A percentile compares a stretch with the other conserved stretches of the same genome.
phyloP scores from a whole-genome alignment of 371 early-diverging fungal genomes.

The Circinella minor region DNA sequence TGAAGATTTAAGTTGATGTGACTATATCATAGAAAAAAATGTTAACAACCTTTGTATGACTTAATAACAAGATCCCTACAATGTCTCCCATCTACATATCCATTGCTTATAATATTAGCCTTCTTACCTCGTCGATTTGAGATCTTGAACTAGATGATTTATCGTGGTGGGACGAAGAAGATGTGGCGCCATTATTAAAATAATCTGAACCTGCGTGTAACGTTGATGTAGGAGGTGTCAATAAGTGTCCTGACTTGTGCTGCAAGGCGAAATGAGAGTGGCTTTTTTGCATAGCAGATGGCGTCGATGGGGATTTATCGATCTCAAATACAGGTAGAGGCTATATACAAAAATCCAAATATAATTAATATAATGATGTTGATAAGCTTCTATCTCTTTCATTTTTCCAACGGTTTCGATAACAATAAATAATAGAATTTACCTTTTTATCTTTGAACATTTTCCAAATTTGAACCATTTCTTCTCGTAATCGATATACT shows the following conservation, averaged over 20 bases:
- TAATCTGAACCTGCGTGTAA: slow-evolving; percentile 6
- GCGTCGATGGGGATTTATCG: slow-evolving; percentile 26
- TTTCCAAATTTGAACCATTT: slow-evolving; percentile 58
- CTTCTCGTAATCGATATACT: slow-evolving; percentile 55
- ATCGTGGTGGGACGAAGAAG: slow-evolving; percentile 11
- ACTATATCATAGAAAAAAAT: not conserved
- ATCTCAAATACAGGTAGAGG: slow-evolving; percentile 22
- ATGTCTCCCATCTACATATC: no score
- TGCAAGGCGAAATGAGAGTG: slow-evolving; percentile 12
- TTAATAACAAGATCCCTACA: no score
- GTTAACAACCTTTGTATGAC: not conserved
- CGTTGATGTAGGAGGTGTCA: slow-evolving; percentile 27
- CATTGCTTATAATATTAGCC: no score
- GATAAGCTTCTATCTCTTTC: not conserved
- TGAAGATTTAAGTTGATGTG: slow-evolving; percentile 17
- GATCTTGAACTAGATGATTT: slow-evolving; percentile 1
- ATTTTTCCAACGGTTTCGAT: not conserved
- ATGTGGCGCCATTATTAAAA: slow-evolving; percentile 12
- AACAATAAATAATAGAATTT: not conserved
- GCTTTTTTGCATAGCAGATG: slow-evolving; percentile 18
- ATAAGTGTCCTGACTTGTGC: slow-evolving; percentile 20
- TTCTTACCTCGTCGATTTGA: slow-evolving; percentile 3
- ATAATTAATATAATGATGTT: not conserved
- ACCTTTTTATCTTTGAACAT: slow-evolving; percentile 67
- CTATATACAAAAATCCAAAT: not conserved